Evolutionary conservation across 208 protist species (phyloP), one percentile per base, ranked within the genome.

Genomic region (Crithidia sp.): DNA sequence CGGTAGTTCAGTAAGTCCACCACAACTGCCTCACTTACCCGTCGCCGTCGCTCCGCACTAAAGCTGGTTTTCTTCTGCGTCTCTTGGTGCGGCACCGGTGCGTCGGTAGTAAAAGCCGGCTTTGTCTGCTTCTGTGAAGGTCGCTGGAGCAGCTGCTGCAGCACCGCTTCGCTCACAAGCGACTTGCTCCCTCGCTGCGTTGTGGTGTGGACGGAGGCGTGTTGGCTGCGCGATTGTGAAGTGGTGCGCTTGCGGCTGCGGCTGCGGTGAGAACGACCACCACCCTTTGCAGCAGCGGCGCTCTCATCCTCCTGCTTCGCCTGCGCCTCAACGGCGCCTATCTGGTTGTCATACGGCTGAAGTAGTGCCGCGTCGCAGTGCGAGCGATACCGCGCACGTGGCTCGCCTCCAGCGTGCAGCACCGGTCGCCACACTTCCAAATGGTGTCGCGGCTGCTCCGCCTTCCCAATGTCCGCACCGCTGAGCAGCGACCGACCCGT

Each of bases 1-100:
- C 67, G 59, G 52, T 74, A 79, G 60, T 74, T 59, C 16, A 79
- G 74, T 7, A 79, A n/a, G 37, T 79, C 74, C 8, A 79, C 67
- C 5, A 19, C 50, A 4, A n/a, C 57, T 9, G 60, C 41, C 40
- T 71, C 65, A 14, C 36, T 57, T 4, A 12, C 36, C 2, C 10
- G 36, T 4, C 49, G 8, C 49, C 64, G 50, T 45, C 52, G 37
- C 9, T 13, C 45, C 4, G 39, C 52, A 37, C n/a, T 52, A 37
- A 5, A 9, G 6, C 2, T 3, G 13, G 45, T 13, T 49, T 49
- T 13, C 12, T 49, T 49, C 9, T 49, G 45, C 9, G 45, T 7
- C 12, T 49, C 45, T 49, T 49, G 28, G 28, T 28, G 28, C 28
- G 28, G 28, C 28, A 28, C 28, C 28, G 28, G 28, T 28, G 1